Percentiles rank a stretch among this genome's conserved stretches.
phyloP scores from a whole-genome alignment of 129 eudicot genomes.

The Flaveria sonorensis region DNA sequence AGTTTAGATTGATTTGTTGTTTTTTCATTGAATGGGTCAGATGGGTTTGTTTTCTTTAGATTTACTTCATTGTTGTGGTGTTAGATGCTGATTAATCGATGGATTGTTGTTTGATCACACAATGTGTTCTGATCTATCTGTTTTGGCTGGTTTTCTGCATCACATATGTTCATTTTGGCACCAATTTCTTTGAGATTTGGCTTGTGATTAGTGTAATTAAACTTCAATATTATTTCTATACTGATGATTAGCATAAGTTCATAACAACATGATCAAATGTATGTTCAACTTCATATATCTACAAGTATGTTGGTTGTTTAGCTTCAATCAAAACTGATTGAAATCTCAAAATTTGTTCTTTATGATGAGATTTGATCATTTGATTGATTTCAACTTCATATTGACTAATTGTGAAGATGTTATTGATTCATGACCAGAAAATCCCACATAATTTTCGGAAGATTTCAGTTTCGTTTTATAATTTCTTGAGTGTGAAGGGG shows the following conservation, averaged over 20 bases:
- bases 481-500: neutral
- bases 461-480: neutral
- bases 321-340: constrained; percentile 13
- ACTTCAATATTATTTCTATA: neutral
- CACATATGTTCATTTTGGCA: constrained; percentile 6
- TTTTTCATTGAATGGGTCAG: constrained; percentile 1
- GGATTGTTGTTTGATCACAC: constrained; percentile 21
- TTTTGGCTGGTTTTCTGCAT: neutral
- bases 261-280: constrained; percentile 4
- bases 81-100: too few species aligned
- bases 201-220: constrained; percentile 3
- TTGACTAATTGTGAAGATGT: neutral
- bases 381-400: neutral
- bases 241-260: neutral
- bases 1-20: constrained; percentile 20
- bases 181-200: neutral
- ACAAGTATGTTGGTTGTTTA: constrained; percentile 11
- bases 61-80: too few species aligned
- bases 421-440: neutral
- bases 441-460: too few species aligned
- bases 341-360: constrained; percentile 14
- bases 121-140: constrained; percentile 33
- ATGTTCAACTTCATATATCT: neutral
- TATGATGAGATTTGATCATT: neutral
- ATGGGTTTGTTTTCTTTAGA: neutral